Conservation (phyloP, 2,329 filamentous ascomycete species). For the Aureobasidium sp. region DNA sequence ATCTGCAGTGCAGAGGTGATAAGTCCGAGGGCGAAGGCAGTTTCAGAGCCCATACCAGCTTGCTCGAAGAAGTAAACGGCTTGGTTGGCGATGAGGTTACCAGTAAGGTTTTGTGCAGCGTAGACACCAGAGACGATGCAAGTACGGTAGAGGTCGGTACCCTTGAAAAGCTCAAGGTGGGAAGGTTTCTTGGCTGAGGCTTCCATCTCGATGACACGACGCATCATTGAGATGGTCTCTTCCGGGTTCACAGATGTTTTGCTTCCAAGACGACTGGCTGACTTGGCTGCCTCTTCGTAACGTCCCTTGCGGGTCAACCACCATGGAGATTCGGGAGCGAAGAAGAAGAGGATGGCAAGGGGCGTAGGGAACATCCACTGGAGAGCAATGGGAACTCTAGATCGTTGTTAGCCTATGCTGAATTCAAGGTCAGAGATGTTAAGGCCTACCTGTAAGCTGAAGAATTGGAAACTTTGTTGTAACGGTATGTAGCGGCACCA, state of each 20-base stretch:
- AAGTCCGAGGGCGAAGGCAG: constrained; percentile 55
- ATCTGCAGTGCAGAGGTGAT: constrained; percentile 58
- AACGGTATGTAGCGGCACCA: constrained; percentile 49
- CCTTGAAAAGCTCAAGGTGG: constrained; percentile 48
- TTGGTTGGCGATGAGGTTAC: constrained; percentile 58
- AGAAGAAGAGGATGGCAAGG: constrained; percentile 45
- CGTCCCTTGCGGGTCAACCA: constrained; percentile 48
- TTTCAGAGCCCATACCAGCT: constrained; percentile 51
- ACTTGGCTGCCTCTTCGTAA: constrained; percentile 38
- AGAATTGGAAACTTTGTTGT: constrained; percentile 34
- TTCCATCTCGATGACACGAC: constrained; percentile 51
- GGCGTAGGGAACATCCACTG: constrained; percentile 55
- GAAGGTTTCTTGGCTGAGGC: constrained; percentile 45
- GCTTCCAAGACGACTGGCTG: constrained; percentile 46
- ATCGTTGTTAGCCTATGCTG: no score
- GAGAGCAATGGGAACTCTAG: constrained; percentile 48
- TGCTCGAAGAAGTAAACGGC: constrained; percentile 56
- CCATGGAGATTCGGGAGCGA: constrained; percentile 49
- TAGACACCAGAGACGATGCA: constrained; percentile 52
- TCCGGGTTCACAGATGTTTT: constrained; percentile 45
- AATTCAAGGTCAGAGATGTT: no score
- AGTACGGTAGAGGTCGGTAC: constrained; percentile 49
- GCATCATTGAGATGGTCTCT: constrained; percentile 53
- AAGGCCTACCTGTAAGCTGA: constrained; percentile 44
- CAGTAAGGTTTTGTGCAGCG: constrained; percentile 54